Evolutionary conservation across 2,329 filamentous ascomycete species (phyloP), one percentile per base, ranked within the genome.

Genomic region (Neofusicoccum sp.): DNA sequence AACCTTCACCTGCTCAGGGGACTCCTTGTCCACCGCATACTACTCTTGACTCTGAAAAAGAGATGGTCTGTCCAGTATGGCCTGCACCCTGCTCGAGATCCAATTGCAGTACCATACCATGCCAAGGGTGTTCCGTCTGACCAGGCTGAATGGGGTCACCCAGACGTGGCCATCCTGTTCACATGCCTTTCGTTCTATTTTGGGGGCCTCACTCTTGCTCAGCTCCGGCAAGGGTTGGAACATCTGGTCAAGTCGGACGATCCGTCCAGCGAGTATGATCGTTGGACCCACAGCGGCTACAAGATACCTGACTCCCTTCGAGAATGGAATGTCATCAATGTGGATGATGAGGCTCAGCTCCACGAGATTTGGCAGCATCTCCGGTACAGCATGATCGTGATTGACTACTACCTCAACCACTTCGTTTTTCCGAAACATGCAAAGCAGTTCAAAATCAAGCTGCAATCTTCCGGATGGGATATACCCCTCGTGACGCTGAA

Each of bases 391-490:
- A 85, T 86, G 58, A 71, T 68, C 0, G 76, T 79, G 0, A 78
- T 91, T 1, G 83, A 92, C 65, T 90, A 85, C 65, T 92, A 83
- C 66, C 69, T 89, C 34, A 85, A 86, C 56, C 81, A 80, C 1
- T 84, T 87, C 60, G 86, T 89, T 0, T 90, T 90, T 58, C 86
- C 87, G 0, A 73, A 73, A 0, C 82, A 89, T 62, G 86, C 86
- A 0, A 87, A 85, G 45, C 83, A 89, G 54, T 90, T 89, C 63
- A 76, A 76, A 0, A 68, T 81, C 8, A 90, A 89, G 63, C 70
- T 90, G 0, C 83, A 86, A 34, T 81, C 85, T 0, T 89, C 85
- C 0, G 86, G 85, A 0, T 91, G 87, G 87, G 87, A 90, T 64
- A 75, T 90, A 1, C 84, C 86, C 0, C 68, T 85, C 0, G 77